Percentiles rank a stretch among this genome's conserved stretches.
These are phyloP conservation scores for Diaporthe sp. DNA, from an alignment of 2,329 filamentous ascomycete genomes.

Conservation along the genomic window DNA sequence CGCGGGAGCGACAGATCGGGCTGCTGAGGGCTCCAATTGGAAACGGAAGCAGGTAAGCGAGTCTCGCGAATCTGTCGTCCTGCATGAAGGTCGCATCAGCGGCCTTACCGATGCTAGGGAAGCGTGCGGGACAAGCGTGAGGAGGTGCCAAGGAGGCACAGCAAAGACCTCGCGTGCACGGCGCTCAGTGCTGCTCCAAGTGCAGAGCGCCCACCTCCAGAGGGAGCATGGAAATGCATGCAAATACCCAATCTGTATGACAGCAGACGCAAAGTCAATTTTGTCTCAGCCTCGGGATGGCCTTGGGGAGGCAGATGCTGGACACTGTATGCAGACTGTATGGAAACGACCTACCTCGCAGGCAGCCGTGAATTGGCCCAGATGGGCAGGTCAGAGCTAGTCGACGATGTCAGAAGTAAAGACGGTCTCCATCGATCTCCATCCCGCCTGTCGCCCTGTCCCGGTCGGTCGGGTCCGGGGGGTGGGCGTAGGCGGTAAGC, in stretches of 20 bases:
- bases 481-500: not conserved
- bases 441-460: conserved; percentile 16
- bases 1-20: not conserved
- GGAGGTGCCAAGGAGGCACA: not conserved
- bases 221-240: not conserved
- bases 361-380: not conserved
- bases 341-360: too few species aligned
- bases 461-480: conserved; percentile 30
- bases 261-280: not conserved
- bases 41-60: conserved; percentile 25
- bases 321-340: not conserved
- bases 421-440: not conserved
- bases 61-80: conserved; percentile 36
- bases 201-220: not conserved
- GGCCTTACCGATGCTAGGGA: conserved; percentile 8
- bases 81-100: conserved; percentile 32
- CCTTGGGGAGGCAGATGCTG: not conserved
- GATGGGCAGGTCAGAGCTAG: not conserved
- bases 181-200: not conserved
- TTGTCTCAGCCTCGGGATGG: not conserved
- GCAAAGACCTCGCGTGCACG: not conserved
- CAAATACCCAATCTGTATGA: not conserved
- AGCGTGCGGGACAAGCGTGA: not conserved
- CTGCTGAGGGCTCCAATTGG: conserved; percentile 28
- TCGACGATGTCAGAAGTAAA: not conserved